These are phyloP conservation scores for Hyphopichia burtonii DNA, from an alignment of 1,139 yeast species.

Conservation along the genomic window DNA sequence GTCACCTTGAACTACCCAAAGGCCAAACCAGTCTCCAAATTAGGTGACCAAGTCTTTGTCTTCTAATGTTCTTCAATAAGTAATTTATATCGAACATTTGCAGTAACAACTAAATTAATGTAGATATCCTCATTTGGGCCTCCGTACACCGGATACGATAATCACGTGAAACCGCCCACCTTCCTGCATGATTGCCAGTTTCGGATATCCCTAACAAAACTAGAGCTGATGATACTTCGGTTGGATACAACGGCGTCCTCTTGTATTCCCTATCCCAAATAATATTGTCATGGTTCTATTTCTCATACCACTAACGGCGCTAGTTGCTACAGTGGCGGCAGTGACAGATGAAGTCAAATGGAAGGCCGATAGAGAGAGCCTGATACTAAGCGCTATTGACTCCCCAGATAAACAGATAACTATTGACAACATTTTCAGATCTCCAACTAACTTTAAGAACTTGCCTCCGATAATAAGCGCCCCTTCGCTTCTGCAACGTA, in stretches of 20 bases:
- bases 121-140: too few relatives aligned
- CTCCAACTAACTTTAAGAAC: conserved; percentile 27
- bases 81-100: too few relatives aligned
- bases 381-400: conserved; percentile 9
- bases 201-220: too few relatives aligned
- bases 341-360: conserved; percentile 6
- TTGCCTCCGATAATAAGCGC: conserved; percentile 37
- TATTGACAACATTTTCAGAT: conserved; percentile 19
- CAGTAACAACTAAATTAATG: too few relatives aligned
- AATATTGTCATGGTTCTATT: neutral
- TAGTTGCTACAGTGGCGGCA: neutral
- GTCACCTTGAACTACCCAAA: conserved; percentile 74
- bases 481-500: conserved; percentile 31
- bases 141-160: too few relatives aligned
- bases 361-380: conserved; percentile 9
- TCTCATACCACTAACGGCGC: neutral
- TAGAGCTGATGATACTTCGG: too few relatives aligned
- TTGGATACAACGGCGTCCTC: too few relatives aligned
- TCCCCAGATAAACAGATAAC: conserved; percentile 12
- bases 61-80: conserved; percentile 42
- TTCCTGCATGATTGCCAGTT: too few relatives aligned
- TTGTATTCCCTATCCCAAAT: too few relatives aligned
- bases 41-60: conserved; percentile 90
- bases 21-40: conserved; percentile 88
- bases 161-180: too few relatives aligned